phyloP scores from a whole-genome alignment of 148 eudicot species.

The Simmondsia chinensis region DNA sequence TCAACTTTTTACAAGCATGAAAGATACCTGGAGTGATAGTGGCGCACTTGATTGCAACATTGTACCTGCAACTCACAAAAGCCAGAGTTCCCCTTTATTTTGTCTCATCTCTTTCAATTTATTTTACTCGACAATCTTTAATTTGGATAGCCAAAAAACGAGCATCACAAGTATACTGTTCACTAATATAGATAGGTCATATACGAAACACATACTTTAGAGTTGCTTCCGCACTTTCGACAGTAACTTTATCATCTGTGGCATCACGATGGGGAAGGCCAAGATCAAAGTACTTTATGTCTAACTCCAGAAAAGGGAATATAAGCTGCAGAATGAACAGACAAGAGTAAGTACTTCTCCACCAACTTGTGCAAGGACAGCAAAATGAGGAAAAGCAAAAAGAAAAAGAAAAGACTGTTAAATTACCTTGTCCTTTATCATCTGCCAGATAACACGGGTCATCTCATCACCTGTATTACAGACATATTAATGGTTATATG shows the following conservation, averaged over 20 bases:
- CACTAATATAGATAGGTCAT: no score
- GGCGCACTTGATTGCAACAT: slow-evolving; percentile 93
- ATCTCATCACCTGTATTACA: slow-evolving; percentile 36
- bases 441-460: slow-evolving; percentile 44
- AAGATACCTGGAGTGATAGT: slow-evolving; percentile 89
- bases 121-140: no score
- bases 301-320: slow-evolving; percentile 31
- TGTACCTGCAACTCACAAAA: slow-evolving; percentile 51
- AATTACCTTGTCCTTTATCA: slow-evolving; percentile 41
- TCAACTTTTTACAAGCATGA: no score
- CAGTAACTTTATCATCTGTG: slow-evolving; percentile 41
- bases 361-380: background rate
- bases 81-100: no score
- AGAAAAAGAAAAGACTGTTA: background rate
- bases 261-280: slow-evolving; percentile 52
- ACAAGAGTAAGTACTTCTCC: no score
- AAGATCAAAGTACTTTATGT: slow-evolving; percentile 39
- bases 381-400: background rate
- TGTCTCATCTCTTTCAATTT: no score
- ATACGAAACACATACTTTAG: slow-evolving; percentile 24
- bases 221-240: slow-evolving; percentile 51
- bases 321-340: slow-evolving; percentile 21
- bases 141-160: no score
- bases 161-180: no score
- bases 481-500: background rate